Base-by-base conservation (phyloP, 768 basidiomycete species). In the Panus rudis region DNA sequence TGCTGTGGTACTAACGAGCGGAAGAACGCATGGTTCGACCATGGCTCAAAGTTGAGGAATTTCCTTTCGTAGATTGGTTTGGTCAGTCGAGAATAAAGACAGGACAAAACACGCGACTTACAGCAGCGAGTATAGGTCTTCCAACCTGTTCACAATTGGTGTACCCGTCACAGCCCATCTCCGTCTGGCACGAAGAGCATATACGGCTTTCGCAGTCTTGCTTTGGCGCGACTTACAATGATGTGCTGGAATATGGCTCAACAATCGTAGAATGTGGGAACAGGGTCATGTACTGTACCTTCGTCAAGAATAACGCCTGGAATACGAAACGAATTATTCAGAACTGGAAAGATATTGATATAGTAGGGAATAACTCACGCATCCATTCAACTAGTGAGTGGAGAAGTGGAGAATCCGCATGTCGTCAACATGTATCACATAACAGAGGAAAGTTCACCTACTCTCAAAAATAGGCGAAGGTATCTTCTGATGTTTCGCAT, bases 81-180 rank as follows among this genome's bases (percentile, higher is more conserved):
- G 28, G 10, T 30, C 28, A 30, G 28, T 30, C 28, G 28, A 30
- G 28, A 30, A 10, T n/a, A 30, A n/a, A n/a, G 28, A 30, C n/a
- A 30, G 10, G 16, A 8, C 17, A 47, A 46, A 40, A 27, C 24
- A 42, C 11, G 17, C 21, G 25, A 53, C 74, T 43, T 38, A 80
- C 77, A 88, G 60, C 2, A 98, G 69, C 1, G 92, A 93, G 55
- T 85, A 92, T 13, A 98, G 69, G 55, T 98, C 94, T 53, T 93
- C 89, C 5, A 94, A 70, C 49, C 83, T 81, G 59, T 98, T 98
- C 43, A 96, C 89, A 46, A 98, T 97, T 0, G 94, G 94, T 4
- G 94, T 98, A 11, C 91, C 84, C 75, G 42, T 94, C 22, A 94
- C 79, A 3, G 90, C 90, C 94, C 94, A 98, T 50, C 86, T 73